Conservation (phyloP, 805 yeast genomes). For the Spathaspora sp. region DNA sequence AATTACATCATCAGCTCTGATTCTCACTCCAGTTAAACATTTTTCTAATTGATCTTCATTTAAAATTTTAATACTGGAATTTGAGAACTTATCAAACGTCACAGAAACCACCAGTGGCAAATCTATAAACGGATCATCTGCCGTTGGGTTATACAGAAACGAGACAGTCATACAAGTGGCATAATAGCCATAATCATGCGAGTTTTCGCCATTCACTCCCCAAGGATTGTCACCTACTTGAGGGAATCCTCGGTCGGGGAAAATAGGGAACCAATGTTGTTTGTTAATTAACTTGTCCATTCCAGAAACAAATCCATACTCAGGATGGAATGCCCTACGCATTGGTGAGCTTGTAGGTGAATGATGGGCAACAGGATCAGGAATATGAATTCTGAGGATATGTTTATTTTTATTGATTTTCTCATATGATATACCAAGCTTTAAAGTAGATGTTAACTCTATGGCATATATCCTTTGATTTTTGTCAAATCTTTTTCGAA, state of each 20-base stretch:
- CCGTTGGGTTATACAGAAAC: slow-evolving; percentile 30
- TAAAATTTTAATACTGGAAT: slow-evolving; percentile 20
- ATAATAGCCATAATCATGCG: background rate
- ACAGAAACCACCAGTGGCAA: slow-evolving; percentile 19
- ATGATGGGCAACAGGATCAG: slow-evolving; percentile 36
- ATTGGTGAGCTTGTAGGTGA: slow-evolving; percentile 21
- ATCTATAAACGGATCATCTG: slow-evolving; percentile 27
- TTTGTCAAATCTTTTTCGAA: slow-evolving; percentile 21
- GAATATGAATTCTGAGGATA: slow-evolving; percentile 36
- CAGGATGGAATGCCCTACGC: slow-evolving; percentile 11
- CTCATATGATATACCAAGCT: background rate
- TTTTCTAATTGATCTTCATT: slow-evolving; percentile 21
- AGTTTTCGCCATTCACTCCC: too few relatives aligned
- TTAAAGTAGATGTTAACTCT: background rate
- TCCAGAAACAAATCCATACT: slow-evolving; percentile 8
- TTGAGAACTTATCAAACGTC: slow-evolving; percentile 25
- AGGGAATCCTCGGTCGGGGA: slow-evolving; percentile 16
- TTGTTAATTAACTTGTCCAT: slow-evolving; percentile 9
- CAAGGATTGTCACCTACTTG: background rate
- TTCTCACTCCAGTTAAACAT: slow-evolving; percentile 21
- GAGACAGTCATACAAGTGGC: slow-evolving; percentile 33
- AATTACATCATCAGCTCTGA: slow-evolving; percentile 1
- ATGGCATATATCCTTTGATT: slow-evolving; percentile 32
- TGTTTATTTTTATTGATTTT: background rate
- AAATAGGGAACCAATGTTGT: slow-evolving; percentile 9